These are phyloP conservation scores for Cucumis cinereus DNA, from an alignment of 306 rosid genomes.

Conservation along the genomic window DNA sequence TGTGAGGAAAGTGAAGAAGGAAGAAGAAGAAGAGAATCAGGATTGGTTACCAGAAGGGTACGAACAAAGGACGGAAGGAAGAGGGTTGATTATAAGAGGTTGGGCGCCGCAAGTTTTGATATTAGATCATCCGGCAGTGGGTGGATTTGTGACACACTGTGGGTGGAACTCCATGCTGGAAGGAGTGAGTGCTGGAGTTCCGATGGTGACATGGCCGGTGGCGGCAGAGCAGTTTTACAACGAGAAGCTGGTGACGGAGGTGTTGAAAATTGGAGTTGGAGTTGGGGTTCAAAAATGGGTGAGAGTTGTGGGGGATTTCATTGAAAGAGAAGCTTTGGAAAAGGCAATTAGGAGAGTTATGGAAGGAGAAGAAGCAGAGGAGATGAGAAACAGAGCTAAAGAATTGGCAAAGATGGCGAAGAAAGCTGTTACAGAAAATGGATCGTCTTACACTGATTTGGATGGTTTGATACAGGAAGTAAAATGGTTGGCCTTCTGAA, in stretches of 20 bases:
- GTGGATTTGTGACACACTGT: constrained; percentile 63
- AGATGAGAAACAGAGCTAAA: constrained; percentile 28
- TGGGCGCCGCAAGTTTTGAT: constrained; percentile 69
- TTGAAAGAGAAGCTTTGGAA: constrained; percentile 32
- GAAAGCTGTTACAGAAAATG: constrained; percentile 7
- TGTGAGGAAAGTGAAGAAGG: constrained; percentile 6
- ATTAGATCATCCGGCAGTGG: constrained; percentile 35
- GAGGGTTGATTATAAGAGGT: constrained; percentile 46
- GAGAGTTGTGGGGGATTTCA: constrained; percentile 20
- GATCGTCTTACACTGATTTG: constrained; percentile 7
- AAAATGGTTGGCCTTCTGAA: neutral
- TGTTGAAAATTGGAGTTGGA: constrained; percentile 38
- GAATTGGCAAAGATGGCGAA: constrained; percentile 27
- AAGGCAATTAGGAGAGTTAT: constrained; percentile 36
- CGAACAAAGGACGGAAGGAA: constrained; percentile 33
- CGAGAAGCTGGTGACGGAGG: constrained; percentile 47
- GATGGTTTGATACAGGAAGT: constrained; percentile 4
- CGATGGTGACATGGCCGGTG: constrained; percentile 65
- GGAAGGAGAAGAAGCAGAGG: constrained; percentile 31
- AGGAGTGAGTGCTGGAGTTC: constrained; percentile 34
- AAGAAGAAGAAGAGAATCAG: neutral
- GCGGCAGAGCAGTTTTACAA: constrained; percentile 57
- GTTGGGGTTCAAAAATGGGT: constrained; percentile 54
- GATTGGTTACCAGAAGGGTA: constrained; percentile 25
- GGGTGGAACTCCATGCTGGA: constrained; percentile 76